Evolutionary conservation across 148 eudicot species (phyloP), one percentile per base, ranked within the genome.

Genomic region (Vaccinium macrocarpon): DNA sequence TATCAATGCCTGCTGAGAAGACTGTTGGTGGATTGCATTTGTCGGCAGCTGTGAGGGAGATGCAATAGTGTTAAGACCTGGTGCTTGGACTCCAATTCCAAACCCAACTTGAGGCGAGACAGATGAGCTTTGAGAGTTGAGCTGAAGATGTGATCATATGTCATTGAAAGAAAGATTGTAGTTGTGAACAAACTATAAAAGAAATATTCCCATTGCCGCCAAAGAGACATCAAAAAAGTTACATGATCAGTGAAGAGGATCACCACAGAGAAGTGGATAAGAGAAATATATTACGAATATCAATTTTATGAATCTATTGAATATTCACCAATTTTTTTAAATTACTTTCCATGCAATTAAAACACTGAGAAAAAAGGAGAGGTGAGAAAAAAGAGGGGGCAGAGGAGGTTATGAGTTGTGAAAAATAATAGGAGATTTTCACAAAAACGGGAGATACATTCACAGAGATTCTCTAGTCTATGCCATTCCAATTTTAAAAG

Each of bases 61-160:
- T 68, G 94, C 81, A 84, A 83, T 85, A 84, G 89, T 80, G 84
- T 86, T 91, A 68, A 89, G 79, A 77, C 96, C 91, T 71, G 94
- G 84, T 86, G 96, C 86, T 84, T 92, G 95, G 50, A 88, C 85
- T 81, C 96, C 98, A 87, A 93, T 87, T 84, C 94, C 93, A 82
- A 92, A 85, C 76, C 97, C 95, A 82, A 88, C 93, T 86, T 93
- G 95, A 84, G 95, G 91, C 57, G 91, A 82, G 73, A 87, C 85
- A 83, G 97, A 82, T 82, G 94, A 88, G 88, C 91, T 93, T 88
- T 92, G 98, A 89, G 96, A 92, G 88, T 86, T 97, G 88, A 94
- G 90, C 98, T 95, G 96, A 64, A 89, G 88, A 84, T 18, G 79
- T 16, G 25, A 82, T 15, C 38, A 82, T 61, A 71, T 72, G 84